Base-by-base conservation (phyloP, 2,329 filamentous ascomycete genomes). In the Ceratocystis cubensis region DNA sequence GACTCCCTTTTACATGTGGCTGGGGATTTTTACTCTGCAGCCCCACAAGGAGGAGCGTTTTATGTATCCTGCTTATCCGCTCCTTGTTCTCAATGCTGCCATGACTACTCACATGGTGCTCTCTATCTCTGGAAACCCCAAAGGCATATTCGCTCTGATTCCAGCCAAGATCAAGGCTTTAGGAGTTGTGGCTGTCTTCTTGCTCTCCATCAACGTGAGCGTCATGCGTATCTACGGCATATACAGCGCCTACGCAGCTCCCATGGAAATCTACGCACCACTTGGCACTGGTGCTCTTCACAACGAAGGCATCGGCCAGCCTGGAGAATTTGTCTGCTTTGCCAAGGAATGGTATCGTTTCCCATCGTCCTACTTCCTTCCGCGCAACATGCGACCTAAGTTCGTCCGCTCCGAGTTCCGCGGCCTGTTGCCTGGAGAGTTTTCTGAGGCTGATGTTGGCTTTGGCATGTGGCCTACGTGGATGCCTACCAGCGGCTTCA, bases 261-360 rank as follows among this genome's bases (percentile, higher is more conserved):
- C 94, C 0, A 74, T 92, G 56, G 81, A 81, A 25, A 78, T 92
- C 17, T 92, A 91, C 73, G 74, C 80, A 45, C 85, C 86, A 0
- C 79, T 97, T 0, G 80, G 86, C 66, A 81, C 83, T 22, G 77
- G 76, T 15, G 74, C 78, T 1, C 72, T 80, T 22, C 77, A 78
- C 57, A 72, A 80, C 15, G 72, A 77, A 7, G 81, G 78, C 0
- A 71, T 88, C 5, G 82, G 84, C 1, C 75, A 77, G 0, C 74
- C 78, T 1, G 88, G 86, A 17, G 87, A 90, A 69, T 85, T 81
- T 20, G 84, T 99, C 2, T 99, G 94, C 74, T 83, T 96, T 48
- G 91, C 90, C 33, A 99, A 97, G 74, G 94, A 99, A 74, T 99
- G 94, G 94, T 96, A 99, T 75, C 89, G 94, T 45, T 97, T 96